phyloP scores from a whole-genome alignment of 106 monocot species.

The Ottelia alismoides region DNA sequence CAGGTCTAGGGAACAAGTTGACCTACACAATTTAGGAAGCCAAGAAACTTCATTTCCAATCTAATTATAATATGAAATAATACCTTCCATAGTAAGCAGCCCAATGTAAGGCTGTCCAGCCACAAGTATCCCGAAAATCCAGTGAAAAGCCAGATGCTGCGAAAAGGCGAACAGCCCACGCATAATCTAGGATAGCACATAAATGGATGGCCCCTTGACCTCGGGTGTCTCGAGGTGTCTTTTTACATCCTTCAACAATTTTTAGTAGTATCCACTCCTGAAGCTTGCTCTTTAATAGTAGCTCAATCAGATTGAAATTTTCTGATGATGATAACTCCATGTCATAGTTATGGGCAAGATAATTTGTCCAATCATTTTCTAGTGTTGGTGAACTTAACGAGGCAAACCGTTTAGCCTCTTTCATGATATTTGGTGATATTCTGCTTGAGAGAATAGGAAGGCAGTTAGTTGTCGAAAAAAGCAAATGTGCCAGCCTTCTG shows the following conservation, averaged over 20 bases:
- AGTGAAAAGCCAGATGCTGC: conserved; percentile 65
- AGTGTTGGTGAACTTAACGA: conserved; percentile 33
- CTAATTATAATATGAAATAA: no score
- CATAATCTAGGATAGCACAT: conserved; percentile 68
- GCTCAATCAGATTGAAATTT: conserved; percentile 37
- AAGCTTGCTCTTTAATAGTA: conserved; percentile 65
- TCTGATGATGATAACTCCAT: conserved; percentile 1
- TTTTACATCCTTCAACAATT: conserved; percentile 60
- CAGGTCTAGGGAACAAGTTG: no score
- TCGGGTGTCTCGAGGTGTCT: conserved; percentile 39
- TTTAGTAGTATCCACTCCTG: conserved; percentile 78
- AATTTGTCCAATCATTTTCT: conserved; percentile 50
- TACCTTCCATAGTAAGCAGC: conserved; percentile 88
- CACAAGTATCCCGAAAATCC: conserved; percentile 81
- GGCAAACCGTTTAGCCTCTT: conserved; percentile 41
- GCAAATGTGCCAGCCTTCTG: conserved; percentile 50
- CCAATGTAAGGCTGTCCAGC: conserved; percentile 98
- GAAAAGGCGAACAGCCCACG: conserved; percentile 67
- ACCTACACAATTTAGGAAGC: no score
- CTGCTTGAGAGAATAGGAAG: conserved; percentile 27
- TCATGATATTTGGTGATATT: conserved; percentile 33
- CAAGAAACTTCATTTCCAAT: no score
- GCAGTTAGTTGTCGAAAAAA: conserved; percentile 54
- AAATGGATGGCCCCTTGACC: conserved; percentile 93
- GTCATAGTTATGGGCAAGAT: conserved; percentile 17